Conservation (phyloP, 768 basidiomycete species). For the Panellus pusillus region DNA sequence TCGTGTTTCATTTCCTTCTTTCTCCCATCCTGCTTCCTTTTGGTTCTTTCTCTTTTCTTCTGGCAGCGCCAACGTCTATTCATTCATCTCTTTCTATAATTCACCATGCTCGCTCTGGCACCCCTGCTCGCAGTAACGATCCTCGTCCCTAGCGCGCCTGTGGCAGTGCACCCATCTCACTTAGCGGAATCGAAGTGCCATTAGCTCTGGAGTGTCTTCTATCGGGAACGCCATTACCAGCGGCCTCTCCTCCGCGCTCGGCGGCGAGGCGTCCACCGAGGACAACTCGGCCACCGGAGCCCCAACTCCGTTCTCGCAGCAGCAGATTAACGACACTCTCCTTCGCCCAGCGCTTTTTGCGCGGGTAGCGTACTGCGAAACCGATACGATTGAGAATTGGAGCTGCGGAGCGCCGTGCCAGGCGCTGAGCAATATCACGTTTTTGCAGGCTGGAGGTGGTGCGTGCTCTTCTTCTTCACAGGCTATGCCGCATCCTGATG, state of each 20-base stretch:
- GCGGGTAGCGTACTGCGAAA: conserved; percentile 39
- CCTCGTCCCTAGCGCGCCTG: not conserved
- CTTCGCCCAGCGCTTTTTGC: conserved; percentile 36
- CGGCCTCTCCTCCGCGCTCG: not conserved
- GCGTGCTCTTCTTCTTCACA: conserved; percentile 7
- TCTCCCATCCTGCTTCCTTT: not conserved
- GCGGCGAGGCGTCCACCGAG: not conserved
- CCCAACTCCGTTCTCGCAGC: not conserved
- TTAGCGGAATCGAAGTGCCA: no score
- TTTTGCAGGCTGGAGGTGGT: conserved; percentile 35
- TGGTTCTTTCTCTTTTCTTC: not conserved
- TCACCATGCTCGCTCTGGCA: no score
- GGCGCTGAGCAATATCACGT: conserved; percentile 7
- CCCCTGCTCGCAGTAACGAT: not conserved
- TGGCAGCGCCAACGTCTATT: conserved; percentile 2
- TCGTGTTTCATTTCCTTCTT: not conserved
- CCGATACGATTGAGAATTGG: conserved; percentile 30
- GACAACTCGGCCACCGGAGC: not conserved
- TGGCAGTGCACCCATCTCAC: no score
- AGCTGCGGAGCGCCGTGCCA: conserved; percentile 9
- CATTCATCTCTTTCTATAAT: not conserved
- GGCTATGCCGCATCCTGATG: not conserved
- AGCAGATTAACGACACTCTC: conserved; percentile 1
- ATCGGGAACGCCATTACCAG: not conserved
- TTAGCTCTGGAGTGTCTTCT: not conserved